Conservation (phyloP, 169 alveolate species). For the Plasmodium coatneyi region DNA sequence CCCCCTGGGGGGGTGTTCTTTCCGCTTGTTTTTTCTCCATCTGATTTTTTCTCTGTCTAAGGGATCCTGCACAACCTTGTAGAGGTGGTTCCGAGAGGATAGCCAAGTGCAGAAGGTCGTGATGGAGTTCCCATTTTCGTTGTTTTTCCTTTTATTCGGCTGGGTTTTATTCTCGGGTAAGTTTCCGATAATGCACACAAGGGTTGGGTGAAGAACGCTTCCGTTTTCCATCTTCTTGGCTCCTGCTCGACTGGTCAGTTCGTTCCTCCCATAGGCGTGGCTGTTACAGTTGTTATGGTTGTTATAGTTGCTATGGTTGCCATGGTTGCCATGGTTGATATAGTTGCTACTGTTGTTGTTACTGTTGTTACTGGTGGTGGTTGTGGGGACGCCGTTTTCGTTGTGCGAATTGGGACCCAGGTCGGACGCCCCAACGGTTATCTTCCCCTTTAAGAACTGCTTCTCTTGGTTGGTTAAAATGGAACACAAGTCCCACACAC, state of each 20-base stretch:
- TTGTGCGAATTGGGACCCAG: not conserved
- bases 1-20: not conserved
- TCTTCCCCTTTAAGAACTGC: constrained; percentile 6
- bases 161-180: constrained; percentile 14
- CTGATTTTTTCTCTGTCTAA: not conserved
- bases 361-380: not conserved
- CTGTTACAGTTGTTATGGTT: not conserved
- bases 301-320: no score
- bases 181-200: constrained; percentile 47
- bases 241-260: not conserved
- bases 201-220: constrained; percentile 32
- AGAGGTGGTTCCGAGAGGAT: not conserved
- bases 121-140: constrained; percentile 14
- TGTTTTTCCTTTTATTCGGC: not conserved
- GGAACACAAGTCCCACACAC: constrained; percentile 65
- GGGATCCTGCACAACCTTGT: not conserved
- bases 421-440: not conserved
- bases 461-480: constrained; percentile 50
- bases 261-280: not conserved
- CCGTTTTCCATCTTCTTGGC: not conserved
- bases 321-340: not conserved
- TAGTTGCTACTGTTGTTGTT: not conserved
- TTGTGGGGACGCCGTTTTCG: not conserved
- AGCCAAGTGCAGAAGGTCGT: constrained; percentile 38
- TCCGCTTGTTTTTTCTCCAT: not conserved